A percentile compares a stretch with the other conserved stretches of the same genome.
Conservation (phyloP, 257 asterid genomes). For the Solanum clarkiae region DNA sequence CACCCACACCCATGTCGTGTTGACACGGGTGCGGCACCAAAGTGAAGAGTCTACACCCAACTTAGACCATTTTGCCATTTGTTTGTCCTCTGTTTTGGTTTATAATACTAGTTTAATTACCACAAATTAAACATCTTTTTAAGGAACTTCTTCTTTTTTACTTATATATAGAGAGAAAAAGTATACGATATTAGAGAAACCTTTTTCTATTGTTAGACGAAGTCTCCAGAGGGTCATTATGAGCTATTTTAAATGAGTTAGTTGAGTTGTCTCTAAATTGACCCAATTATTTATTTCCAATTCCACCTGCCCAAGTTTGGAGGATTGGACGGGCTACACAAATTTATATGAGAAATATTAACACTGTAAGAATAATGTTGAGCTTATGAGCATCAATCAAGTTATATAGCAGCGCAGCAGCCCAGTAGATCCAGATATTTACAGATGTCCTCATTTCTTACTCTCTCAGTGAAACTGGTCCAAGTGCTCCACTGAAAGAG, state of each 20-base stretch:
- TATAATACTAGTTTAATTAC: background rate
- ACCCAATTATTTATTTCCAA: background rate
- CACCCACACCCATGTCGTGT: too few species aligned
- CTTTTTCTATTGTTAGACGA: background rate
- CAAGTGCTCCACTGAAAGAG: background rate
- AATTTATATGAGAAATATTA: background rate
- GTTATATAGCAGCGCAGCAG: background rate
- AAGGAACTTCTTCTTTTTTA: too few species aligned
- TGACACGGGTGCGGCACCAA: too few species aligned
- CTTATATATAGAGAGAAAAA: too few species aligned
- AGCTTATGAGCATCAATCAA: background rate
- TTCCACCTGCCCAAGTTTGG: background rate
- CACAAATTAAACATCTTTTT: background rate
- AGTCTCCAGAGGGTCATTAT: background rate
- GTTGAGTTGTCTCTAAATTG: background rate
- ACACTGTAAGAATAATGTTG: background rate
- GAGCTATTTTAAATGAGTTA: background rate
- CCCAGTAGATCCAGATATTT: background rate
- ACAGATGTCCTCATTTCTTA: background rate
- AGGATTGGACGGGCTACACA: background rate
- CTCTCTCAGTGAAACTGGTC: background rate
- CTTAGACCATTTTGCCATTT: background rate
- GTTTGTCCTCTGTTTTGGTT: background rate
- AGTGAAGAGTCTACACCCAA: background rate
- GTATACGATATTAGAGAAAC: background rate